Conservation (phyloP, 2,329 filamentous ascomycete genomes). For the Fusarium mundagurra region DNA sequence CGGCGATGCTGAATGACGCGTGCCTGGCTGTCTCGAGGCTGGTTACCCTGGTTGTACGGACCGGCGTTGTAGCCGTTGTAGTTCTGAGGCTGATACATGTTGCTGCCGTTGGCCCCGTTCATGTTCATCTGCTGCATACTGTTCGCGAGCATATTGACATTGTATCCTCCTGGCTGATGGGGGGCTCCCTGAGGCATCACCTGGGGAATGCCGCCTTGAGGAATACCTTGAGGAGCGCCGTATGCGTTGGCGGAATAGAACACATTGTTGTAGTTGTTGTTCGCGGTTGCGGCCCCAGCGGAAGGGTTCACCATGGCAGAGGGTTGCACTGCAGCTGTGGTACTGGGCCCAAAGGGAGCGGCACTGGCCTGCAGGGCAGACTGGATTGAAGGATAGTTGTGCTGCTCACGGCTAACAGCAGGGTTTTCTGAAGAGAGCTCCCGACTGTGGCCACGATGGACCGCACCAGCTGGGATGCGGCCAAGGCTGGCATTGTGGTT, state of each 20-base stretch:
- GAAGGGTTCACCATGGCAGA: slow-evolving; percentile 42
- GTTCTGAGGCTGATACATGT: slow-evolving; percentile 65
- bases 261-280: slow-evolving; percentile 46
- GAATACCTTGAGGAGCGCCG: slow-evolving; percentile 42
- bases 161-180: slow-evolving; percentile 44
- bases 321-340: slow-evolving; percentile 44
- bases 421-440: slow-evolving; percentile 69
- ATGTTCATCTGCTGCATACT: slow-evolving; percentile 75
- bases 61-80: slow-evolving; percentile 66
- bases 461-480: slow-evolving; percentile 75
- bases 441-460: slow-evolving; percentile 76
- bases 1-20: slow-evolving; percentile 81
- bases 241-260: slow-evolving; percentile 48
- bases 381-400: slow-evolving; percentile 68
- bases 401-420: slow-evolving; percentile 55
- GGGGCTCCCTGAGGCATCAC: slow-evolving; percentile 25
- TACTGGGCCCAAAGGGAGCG: slow-evolving; percentile 77
- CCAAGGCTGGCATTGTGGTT: slow-evolving; percentile 86
- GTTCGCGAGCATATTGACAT: slow-evolving; percentile 66
- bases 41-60: slow-evolving; percentile 60
- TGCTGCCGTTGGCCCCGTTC: slow-evolving; percentile 53
- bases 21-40: slow-evolving; percentile 77
- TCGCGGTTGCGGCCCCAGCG: slow-evolving; percentile 35
- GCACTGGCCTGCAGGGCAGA: slow-evolving; percentile 84
- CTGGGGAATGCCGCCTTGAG: slow-evolving; percentile 20